Evolutionary conservation across 352 stramenopile species (phyloP).

Genomic region (Globisporangium nagaii): DNA sequence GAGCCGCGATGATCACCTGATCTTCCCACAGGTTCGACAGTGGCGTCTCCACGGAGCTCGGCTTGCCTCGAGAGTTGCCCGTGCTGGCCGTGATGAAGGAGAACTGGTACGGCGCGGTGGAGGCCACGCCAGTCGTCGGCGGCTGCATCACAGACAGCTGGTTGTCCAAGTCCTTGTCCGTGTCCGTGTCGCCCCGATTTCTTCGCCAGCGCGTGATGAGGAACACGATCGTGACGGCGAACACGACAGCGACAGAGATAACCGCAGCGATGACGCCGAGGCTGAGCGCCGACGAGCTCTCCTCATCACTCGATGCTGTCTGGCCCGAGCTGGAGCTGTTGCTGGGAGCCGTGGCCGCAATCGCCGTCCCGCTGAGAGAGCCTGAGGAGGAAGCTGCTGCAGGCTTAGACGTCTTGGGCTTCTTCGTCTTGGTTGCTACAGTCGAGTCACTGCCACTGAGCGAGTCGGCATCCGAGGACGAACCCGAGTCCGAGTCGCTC

Average conservation of each 20-base stretch:
- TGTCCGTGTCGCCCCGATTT: neutral
- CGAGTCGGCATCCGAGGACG: too few species aligned
- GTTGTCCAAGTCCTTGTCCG: neutral
- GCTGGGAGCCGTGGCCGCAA: too few species aligned
- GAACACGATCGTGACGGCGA: neutral
- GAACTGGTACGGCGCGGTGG: neutral
- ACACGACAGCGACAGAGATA: neutral
- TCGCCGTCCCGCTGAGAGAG: too few species aligned
- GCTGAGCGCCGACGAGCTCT: neutral
- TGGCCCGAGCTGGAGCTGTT: neutral
- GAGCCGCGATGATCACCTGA: conserved; percentile 22
- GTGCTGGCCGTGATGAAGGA: neutral
- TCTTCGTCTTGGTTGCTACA: neutral
- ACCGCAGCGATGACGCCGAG: neutral
- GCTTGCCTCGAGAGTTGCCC: neutral
- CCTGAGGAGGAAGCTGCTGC: too few species aligned
- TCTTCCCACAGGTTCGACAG: conserved; percentile 26
- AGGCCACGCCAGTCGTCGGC: neutral
- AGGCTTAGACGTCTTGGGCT: neutral
- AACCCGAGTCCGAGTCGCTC: neutral
- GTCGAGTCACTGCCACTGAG: too few species aligned
- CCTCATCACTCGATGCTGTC: neutral
- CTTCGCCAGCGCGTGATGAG: neutral
- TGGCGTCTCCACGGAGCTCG: neutral
- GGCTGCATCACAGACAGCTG: neutral